Evolutionary conservation across 768 basidiomycete species (phyloP), one percentile per base, ranked within the genome.

Genomic region (Hortiboletus campestris): DNA sequence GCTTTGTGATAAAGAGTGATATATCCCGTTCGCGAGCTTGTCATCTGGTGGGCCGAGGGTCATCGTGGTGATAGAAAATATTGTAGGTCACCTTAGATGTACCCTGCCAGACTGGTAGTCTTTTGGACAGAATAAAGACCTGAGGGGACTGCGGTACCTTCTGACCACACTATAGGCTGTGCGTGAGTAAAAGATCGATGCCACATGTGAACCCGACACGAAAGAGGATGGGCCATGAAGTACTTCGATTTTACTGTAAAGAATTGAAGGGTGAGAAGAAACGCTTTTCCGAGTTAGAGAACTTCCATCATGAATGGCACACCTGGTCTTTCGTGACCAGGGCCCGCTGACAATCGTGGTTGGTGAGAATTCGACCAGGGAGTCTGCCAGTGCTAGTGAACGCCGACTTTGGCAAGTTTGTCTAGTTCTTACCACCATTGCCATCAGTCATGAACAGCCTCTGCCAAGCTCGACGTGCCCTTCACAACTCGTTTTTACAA

Each of bases 401-500:
- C 29, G 29, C 65, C 40, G 42, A 53, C 29, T 59, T 59, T 52
- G 61, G 64, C 40, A 63, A 55, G 19, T 22, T 45, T 46, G 9
- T 50, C 52, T 39, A 16, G 12, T n/a, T 10, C 44, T 14, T 25
- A 22, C 55, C 40, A 48, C 46, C 42, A 48, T 54, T 19, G 44
- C 49, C 36, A 46, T 46, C 48, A 13, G 19, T 19, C 67, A 67
- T 67, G 67, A 67, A 54, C 42, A 9, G 45, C 6, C 40, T 67
- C 49, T 64, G 31, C 31, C 62, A 54, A 46, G 67, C 62, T 14
- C 62, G 52, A 34, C 60, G 58, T 31, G 60, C 45, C 28, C 64
- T 69, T 34, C 67, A 67, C 19, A 60, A 28, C 46, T 67, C 67
- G 5, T 69, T 58, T 29, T 36, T 47, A 44, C 59, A 56, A 46